Percentiles rank a stretch among this genome's conserved stretches.
Conservation (phyloP, 2,329 filamentous ascomycete genomes). For the Rutstroemia sp. region DNA sequence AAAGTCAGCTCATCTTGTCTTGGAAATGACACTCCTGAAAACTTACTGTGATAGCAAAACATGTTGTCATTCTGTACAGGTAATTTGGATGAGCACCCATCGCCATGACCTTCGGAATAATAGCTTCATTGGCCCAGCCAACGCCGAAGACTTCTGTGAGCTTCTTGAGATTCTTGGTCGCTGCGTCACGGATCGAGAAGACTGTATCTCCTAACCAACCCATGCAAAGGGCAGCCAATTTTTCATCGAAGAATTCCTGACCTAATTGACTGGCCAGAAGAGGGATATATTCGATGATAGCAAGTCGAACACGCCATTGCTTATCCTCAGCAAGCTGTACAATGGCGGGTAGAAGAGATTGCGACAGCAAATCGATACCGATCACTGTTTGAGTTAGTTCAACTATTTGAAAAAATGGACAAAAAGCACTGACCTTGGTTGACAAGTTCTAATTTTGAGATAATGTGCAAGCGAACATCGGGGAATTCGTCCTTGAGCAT, state of each 20-base stretch:
- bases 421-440: slow-evolving; percentile 65
- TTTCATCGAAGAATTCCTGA: slow-evolving; percentile 97
- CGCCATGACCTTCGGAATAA: slow-evolving; percentile 96
- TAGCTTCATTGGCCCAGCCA: slow-evolving; percentile 93
- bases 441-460: slow-evolving; percentile 97
- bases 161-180: slow-evolving; percentile 96
- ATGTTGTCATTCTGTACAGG: slow-evolving; percentile 99
- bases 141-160: slow-evolving; percentile 97
- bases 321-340: slow-evolving; percentile 98
- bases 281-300: slow-evolving; percentile 99
- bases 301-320: slow-evolving; percentile 95
- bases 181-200: slow-evolving; percentile 96
- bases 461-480: slow-evolving; percentile 96
- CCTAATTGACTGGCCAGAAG: slow-evolving; percentile 91
- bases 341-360: slow-evolving; percentile 93
- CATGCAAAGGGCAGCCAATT: slow-evolving; percentile 93
- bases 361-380: slow-evolving; percentile 92
- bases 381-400: slow-evolving; percentile 57
- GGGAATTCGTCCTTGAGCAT: slow-evolving; percentile 99
- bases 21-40: neutral
- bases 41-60: slow-evolving; percentile 94
- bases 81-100: slow-evolving; percentile 99
- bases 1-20: neutral
- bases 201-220: slow-evolving; percentile 97
- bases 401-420: neutral